Base-by-base conservation (phyloP, 2,329 filamentous ascomycete species). In the Macrophomina phaseolina region DNA sequence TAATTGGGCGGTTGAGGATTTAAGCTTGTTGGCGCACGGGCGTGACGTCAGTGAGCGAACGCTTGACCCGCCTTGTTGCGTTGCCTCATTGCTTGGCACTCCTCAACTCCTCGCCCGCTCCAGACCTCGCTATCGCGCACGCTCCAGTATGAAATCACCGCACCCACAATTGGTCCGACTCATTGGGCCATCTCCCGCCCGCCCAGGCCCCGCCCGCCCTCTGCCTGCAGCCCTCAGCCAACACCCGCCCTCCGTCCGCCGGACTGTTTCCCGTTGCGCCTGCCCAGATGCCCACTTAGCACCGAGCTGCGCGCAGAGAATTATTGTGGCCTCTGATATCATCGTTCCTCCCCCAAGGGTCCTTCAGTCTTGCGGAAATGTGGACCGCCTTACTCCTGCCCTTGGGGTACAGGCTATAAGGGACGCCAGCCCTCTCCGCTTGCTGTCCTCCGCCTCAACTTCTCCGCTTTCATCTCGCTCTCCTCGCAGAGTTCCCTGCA, bases 131-230 rank as follows among this genome's bases (percentile, higher is more conserved):
- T 49, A 40, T 60, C 62, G 40, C 36, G 36, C 48, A 49, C 38
- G 46, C 64, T 60, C 64, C 64, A 65, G 64, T 58, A 65, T 65
- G 64, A 65, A 65, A 65, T 65, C 64, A 65, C 64, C 45, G 28
- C 52, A 60, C 40, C 64, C 64, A 65, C 64, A 49, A 32, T 58
- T 65, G 40, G 42, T 23, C 64, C 64, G 16, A 32, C 64, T 60
- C n/a, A 23, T 23, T 42, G 32, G 60, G 18, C 60, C 11, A 52
- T 63, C 60, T 63, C 60, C 60, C 60, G 60, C 60, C 11, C 23
- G 46, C 18, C 42, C 16, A 53, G 23, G 23, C 23, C 23, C 12
- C 49, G 7, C 58, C 42, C 42, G 40, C 36, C 36, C 18, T 28
- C 23, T 18, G 40, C 11, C 38, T 23, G 23, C 23, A 23, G 23